Evolutionary conservation across 345 rosid species (phyloP).

Genomic region (Citrus sinensis): DNA sequence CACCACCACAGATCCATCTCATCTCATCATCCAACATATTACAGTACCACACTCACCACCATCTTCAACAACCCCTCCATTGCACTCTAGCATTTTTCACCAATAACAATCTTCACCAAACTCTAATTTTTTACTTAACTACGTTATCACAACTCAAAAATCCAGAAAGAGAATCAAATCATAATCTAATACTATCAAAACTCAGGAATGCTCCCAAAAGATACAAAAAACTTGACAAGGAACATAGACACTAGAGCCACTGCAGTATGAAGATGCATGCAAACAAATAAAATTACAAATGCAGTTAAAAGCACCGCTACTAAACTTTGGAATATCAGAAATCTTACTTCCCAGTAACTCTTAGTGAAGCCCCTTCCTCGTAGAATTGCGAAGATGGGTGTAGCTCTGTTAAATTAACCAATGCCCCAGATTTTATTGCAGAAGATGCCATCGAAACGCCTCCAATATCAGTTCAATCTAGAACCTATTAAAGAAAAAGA

Average conservation of each 20-base stretch:
- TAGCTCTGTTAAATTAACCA: conserved; percentile 39
- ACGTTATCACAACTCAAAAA: not conserved
- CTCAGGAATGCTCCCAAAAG: not conserved
- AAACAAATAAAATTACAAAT: not conserved
- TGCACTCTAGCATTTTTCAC: not conserved
- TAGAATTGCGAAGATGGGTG: conserved; percentile 38
- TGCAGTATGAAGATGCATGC: not conserved
- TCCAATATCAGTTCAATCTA: not conserved
- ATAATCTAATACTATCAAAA: too few species aligned
- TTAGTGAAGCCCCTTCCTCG: conserved; percentile 44
- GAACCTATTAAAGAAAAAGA: not conserved
- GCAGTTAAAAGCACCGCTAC: not conserved
- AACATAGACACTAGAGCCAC: not conserved
- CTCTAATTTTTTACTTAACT: not conserved
- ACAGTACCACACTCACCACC: not conserved
- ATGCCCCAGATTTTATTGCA: conserved; percentile 35
- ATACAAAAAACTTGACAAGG: not conserved
- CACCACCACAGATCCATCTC: not conserved
- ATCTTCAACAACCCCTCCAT: not conserved
- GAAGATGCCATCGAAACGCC: conserved; percentile 26
- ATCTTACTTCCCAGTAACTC: conserved; percentile 51
- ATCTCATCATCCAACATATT: not conserved
- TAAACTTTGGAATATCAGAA: not conserved
- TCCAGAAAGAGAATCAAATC: not conserved
- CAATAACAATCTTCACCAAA: not conserved